Base-by-base conservation (phyloP, 208 protist species). In the Acanthamoeba royreba region DNA sequence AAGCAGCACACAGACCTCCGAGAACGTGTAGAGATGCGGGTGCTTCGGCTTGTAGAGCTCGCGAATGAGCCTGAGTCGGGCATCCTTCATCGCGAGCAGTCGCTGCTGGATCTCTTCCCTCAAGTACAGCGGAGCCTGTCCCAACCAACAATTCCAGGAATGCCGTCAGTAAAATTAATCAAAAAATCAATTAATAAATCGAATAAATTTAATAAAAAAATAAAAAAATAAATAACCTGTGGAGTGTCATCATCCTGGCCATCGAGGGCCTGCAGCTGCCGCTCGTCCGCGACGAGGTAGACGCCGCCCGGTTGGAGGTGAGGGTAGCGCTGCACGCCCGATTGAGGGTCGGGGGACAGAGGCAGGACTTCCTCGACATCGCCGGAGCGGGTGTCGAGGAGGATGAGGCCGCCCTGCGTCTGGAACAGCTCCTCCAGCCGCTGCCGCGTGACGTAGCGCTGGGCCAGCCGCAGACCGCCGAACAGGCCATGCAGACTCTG, bases 401-500 rank as follows among this genome's bases (percentile, higher is more conserved):
- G 28, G 3, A 88, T 88, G 7, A 88, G 33, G 52, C 49, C 79
- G 4, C 47, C 49, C 47, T 45, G 33, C 4, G 47, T 43, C 46
- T 88, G 79, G n/a, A 88, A 88, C 47, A 88, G 22, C 33, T 28
- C 4, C 7, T 53, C 79, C 9, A 88, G 35, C 8, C 79, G 79
- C 31, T 88, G 47, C 35, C 61, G 1, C 5, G 79, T 88, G 28
- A 88, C 79, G n/a, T 40, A 88, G 47, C 31, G 47, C 28, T n/a
- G n/a, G 13, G 79, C 79, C 5, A 88, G 46, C n/a, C 79, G 42
- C 79, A 88, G 28, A 4, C 45, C 49, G 2, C 79, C 79, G 35
- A 63, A 88, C 5, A 88, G 8, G 49, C 79, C 79, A 28, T 88
- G 79, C 47, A 88, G 35, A 28, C 79, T 88, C 79, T 88, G 46